These are phyloP conservation scores for Stachybotrys echinatus DNA, from an alignment of 2,329 filamentous ascomycete genomes.

Conservation along the genomic window DNA sequence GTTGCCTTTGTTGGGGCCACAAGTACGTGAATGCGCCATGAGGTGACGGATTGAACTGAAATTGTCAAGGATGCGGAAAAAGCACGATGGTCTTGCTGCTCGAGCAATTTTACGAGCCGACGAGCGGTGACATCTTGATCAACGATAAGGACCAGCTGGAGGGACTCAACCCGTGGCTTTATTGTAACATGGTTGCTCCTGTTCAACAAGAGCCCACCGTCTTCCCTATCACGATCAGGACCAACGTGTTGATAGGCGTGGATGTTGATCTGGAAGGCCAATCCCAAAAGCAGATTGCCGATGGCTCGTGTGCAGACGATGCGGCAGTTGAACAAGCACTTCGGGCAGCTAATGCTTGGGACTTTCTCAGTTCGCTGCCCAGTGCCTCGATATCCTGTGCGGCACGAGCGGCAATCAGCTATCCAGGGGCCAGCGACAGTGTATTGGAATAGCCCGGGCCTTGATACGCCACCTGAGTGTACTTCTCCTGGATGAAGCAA, in stretches of 20 bases:
- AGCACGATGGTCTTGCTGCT: conserved; percentile 50
- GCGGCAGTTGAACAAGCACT: neutral
- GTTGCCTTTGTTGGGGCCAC: conserved; percentile 43
- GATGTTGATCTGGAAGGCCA: neutral
- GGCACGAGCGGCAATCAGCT: neutral
- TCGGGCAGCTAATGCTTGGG: conserved; percentile 1
- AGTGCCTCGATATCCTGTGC: neutral
- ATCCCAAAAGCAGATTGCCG: neutral
- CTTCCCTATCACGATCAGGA: conserved; percentile 71
- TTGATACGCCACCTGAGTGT: neutral
- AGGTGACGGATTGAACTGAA: neutral
- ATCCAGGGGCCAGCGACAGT: neutral
- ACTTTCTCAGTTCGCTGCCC: neutral
- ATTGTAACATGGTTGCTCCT: conserved; percentile 42
- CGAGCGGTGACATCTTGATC: conserved; percentile 36
- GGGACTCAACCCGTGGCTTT: conserved; percentile 37
- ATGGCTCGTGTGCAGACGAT: neutral
- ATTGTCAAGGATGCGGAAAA: conserved; percentile 45
- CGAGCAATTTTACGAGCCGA: conserved; percentile 35
- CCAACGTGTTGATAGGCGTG: conserved; percentile 60
- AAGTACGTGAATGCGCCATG: neutral
- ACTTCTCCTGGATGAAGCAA: neutral
- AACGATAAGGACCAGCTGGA: conserved; percentile 29
- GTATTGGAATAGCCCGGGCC: neutral
- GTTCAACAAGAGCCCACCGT: conserved; percentile 57